Conservation (phyloP, 805 yeast species). For the Nakazawaea pomicola region DNA sequence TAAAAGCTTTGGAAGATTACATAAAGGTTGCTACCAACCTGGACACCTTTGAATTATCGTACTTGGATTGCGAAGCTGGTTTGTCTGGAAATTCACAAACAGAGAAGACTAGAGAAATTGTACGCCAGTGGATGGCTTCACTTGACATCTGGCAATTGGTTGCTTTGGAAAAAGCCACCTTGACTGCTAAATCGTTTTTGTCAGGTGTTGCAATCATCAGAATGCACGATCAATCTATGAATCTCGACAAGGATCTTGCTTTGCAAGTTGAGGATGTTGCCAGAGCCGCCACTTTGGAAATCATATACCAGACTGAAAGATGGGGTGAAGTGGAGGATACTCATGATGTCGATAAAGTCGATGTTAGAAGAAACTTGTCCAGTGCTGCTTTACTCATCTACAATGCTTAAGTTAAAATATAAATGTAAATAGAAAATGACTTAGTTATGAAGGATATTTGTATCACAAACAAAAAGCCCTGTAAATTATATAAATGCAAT, state of each 20-base stretch:
- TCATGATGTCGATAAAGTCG: slow-evolving; percentile 95
- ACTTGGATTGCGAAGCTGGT: slow-evolving; percentile 82
- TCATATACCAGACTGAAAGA: slow-evolving; percentile 73
- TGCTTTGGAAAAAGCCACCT: slow-evolving; percentile 85
- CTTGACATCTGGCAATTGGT: slow-evolving; percentile 76
- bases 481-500: not conserved
- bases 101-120: slow-evolving; percentile 54
- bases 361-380: slow-evolving; percentile 75
- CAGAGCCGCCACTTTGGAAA: slow-evolving; percentile 74
- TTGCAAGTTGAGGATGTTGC: slow-evolving; percentile 65
- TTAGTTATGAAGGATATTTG: not conserved
- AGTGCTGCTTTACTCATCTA: slow-evolving; percentile 64
- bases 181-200: slow-evolving; percentile 80
- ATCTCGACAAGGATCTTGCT: slow-evolving; percentile 23
- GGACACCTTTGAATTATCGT: slow-evolving; percentile 37
- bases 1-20: slow-evolving; percentile 57
- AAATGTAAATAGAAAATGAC: not conserved
- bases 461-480: slow-evolving; percentile 3
- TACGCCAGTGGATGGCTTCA: slow-evolving; percentile 54
- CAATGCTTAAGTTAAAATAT: slow-evolving; percentile 5
- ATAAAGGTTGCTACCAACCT: slow-evolving; percentile 37
- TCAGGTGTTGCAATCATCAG: slow-evolving; percentile 70
- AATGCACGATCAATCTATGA: slow-evolving; percentile 24
- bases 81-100: slow-evolving; percentile 76
- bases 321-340: slow-evolving; percentile 99